Evolutionary conservation across 208 protist species (phyloP), one percentile per base, ranked within the genome.

Genomic region (Trypanosoma melophagium): DNA sequence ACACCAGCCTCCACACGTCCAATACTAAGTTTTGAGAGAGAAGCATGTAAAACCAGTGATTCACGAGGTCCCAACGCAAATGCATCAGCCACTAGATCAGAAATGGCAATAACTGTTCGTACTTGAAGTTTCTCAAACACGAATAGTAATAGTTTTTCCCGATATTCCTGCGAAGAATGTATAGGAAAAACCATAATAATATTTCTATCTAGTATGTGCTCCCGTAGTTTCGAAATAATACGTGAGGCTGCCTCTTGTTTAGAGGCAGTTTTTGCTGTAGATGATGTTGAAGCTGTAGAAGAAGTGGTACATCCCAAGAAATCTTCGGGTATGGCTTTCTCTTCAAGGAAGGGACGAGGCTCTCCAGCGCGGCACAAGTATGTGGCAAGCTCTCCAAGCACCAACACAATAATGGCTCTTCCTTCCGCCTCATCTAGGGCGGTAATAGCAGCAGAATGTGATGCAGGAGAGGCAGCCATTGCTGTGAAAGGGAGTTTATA

Each of bases 21-120:
- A 17, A 84, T n/a, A n/a, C 52, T 71, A n/a, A 81, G 24, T 19
- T 66, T 50, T 22, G 22, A 60, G n/a, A 66, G 40, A 19, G 70
- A 73, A 10, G 60, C 70, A 17, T 82, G 74, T 22, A 87, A 51
- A 13, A 87, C 81, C 42, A 83, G 60, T 38, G 72, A 52, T 2
- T 70, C 69, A 51, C 57, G 58, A 19, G 53, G 19, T 5, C 85
- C 82, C 16, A 74, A 75, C 8, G 71, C 88, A 53, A 91, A 70
- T 31, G 69, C 50, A 50, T 66, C 74, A 0, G 88, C 84, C 22
- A 90, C 79, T 1, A 83, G 62, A 60, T 94, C 88, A 0, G 85
- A 84, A 7, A 94, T n/a, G 25, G 84, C 69, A 41, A 84, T 62
- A 40, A 88, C 55, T 16, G 67, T 71, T 4, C 71, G 53, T 14